phyloP scores from a whole-genome alignment of 2,329 filamentous ascomycete genomes.

The Colletotrichum sp. region DNA sequence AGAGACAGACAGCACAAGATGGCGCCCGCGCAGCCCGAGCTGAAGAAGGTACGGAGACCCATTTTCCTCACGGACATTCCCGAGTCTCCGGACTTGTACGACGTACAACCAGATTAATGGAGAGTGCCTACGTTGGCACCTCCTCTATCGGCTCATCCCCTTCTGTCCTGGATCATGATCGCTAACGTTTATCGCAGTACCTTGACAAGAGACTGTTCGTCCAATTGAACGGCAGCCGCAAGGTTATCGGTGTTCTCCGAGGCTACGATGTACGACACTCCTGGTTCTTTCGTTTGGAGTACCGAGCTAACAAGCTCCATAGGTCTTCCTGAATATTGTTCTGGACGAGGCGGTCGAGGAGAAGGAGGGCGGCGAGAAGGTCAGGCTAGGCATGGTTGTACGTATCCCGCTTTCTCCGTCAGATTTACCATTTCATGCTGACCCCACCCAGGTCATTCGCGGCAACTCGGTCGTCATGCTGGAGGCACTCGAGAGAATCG shows the following conservation, averaged over 20 bases:
- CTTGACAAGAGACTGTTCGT: slow-evolving; percentile 99
- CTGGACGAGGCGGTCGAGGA: slow-evolving; percentile 97
- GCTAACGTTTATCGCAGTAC: slow-evolving; percentile 65
- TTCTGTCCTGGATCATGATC: neutral
- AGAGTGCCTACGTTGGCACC: neutral
- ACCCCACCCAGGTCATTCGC: slow-evolving; percentile 83
- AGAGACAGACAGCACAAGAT: slow-evolving; percentile 71
- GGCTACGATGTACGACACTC: slow-evolving; percentile 84
- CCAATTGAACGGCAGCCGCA: slow-evolving; percentile 96
- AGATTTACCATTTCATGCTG: neutral
- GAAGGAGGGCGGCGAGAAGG: slow-evolving; percentile 89
- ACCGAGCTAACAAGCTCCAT: slow-evolving; percentile 24
- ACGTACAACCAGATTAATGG: neutral
- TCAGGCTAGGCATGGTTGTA: slow-evolving; percentile 90
- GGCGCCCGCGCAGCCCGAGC: slow-evolving; percentile 98
- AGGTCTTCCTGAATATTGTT: slow-evolving; percentile 99
- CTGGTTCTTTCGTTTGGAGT: neutral
- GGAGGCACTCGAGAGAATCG: slow-evolving; percentile 77
- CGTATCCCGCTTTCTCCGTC: slow-evolving; percentile 36
- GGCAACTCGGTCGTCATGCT: slow-evolving; percentile 99
- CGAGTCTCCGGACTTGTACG: slow-evolving; percentile 14
- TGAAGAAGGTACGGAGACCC: slow-evolving; percentile 80
- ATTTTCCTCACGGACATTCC: slow-evolving; percentile 25
- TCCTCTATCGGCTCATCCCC: neutral
- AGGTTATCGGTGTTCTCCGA: slow-evolving; percentile 91